Conservation (phyloP, 352 stramenopile species). For the Globisporangium acanthophoron region DNA sequence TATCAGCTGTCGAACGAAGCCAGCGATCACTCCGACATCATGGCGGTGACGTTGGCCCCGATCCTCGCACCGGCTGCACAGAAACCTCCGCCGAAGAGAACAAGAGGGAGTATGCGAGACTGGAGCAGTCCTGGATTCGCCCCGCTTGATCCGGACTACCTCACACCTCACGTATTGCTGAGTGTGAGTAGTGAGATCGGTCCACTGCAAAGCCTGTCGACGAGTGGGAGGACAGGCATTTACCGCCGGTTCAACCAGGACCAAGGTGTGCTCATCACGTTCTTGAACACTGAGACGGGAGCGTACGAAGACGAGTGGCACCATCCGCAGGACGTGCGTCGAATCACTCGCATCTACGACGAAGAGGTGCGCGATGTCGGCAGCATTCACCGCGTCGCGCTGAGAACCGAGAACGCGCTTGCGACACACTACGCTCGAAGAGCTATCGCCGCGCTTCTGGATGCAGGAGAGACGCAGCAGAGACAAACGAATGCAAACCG, state of each 20-base stretch:
- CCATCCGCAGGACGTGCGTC: conserved; percentile 60
- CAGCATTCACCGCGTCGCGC: conserved; percentile 72
- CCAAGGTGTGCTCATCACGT: conserved; percentile 71
- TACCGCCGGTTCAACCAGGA: conserved; percentile 49
- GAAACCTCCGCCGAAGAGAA: conserved; percentile 17
- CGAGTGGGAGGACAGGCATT: conserved; percentile 63
- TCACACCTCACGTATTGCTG: conserved; percentile 70
- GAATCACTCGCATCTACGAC: conserved; percentile 78
- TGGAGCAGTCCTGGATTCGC: conserved; percentile 36
- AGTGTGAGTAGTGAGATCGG: conserved; percentile 70
- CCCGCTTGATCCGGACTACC: conserved; percentile 64
- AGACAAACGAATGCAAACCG: conserved; percentile 1
- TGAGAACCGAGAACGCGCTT: conserved; percentile 75
- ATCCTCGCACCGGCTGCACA: conserved; percentile 48
- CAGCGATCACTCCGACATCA: conserved; percentile 55
- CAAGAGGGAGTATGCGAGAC: conserved; percentile 13
- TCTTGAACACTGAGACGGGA: conserved; percentile 83
- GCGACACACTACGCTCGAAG: conserved; percentile 79
- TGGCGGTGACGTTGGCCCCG: conserved; percentile 71
- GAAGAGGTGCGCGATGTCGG: conserved; percentile 53
- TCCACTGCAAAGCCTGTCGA: conserved; percentile 57
- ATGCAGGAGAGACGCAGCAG: conserved; percentile 1
- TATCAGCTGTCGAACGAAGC: conserved; percentile 11
- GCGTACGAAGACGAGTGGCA: conserved; percentile 85
- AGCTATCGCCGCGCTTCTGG: conserved; percentile 36